Percentiles rank a stretch among this genome's conserved stretches.
phyloP scores from a whole-genome alignment of 2,329 filamentous ascomycete species.

The Chrysoporthe cubensis region DNA sequence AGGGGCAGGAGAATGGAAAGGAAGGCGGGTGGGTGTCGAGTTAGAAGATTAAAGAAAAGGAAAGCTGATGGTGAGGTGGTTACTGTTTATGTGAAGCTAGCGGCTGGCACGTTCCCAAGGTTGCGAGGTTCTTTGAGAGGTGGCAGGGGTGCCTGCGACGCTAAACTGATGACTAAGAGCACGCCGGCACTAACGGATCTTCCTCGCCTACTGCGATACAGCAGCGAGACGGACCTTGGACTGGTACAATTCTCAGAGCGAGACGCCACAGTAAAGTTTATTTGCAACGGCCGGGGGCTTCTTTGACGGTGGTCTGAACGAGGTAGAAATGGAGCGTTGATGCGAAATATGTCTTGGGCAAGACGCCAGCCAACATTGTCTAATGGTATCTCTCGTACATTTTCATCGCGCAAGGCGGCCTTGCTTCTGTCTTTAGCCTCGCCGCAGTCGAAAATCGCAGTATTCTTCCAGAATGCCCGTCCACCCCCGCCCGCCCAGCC shows the following conservation, averaged over 20 bases:
- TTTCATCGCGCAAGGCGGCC: not conserved
- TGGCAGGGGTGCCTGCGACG: constrained; percentile 21
- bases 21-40: not conserved
- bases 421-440: not conserved
- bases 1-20: not conserved
- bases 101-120: constrained; percentile 23
- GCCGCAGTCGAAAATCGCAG: not conserved
- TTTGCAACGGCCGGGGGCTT: too few relatives aligned
- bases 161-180: constrained; percentile 18
- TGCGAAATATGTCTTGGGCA: constrained; percentile 6
- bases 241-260: too few relatives aligned
- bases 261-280: not conserved
- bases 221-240: too few relatives aligned
- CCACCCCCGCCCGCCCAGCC: not conserved
- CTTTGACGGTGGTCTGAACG: not conserved
- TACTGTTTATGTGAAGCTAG: constrained; percentile 20
- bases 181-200: too few relatives aligned
- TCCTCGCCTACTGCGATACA: too few relatives aligned
- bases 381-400: constrained; percentile 19
- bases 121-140: constrained; percentile 25
- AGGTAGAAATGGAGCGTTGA: not conserved
- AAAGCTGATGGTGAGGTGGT: constrained; percentile 17
- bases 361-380: not conserved
- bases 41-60: constrained; percentile 18
- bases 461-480: not conserved